These are phyloP conservation scores for Poronia punctata DNA, from an alignment of 495 filamentous ascomycete genomes.

Conservation along the genomic window DNA sequence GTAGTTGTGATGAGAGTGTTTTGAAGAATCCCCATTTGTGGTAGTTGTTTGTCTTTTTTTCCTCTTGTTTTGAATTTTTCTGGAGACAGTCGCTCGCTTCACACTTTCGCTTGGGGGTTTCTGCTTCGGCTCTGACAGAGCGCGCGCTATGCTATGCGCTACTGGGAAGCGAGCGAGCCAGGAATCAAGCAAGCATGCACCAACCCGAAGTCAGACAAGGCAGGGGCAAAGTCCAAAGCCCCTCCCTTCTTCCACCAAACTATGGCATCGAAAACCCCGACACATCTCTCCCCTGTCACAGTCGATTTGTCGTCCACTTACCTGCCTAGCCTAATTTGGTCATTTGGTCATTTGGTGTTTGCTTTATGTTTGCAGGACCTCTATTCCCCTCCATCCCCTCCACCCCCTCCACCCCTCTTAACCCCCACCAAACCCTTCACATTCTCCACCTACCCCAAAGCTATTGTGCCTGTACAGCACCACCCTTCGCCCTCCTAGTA, in stretches of 20 bases:
- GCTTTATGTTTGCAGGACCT: neutral
- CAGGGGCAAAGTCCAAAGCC: neutral
- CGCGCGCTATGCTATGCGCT: slow-evolving; percentile 20
- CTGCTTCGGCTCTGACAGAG: too few species aligned
- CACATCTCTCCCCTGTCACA: neutral
- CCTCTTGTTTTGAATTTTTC: slow-evolving; percentile 18
- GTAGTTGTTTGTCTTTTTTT: slow-evolving; percentile 15
- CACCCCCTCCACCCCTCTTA: neutral
- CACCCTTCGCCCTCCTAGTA: neutral
- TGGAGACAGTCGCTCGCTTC: slow-evolving; percentile 14
- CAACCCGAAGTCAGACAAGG: slow-evolving; percentile 13
- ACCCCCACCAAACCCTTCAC: too few species aligned
- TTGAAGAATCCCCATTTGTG: too few species aligned
- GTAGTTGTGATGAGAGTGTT: slow-evolving; percentile 4
- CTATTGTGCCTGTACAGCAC: neutral
- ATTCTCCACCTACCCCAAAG: too few species aligned
- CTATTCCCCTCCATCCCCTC: slow-evolving; percentile 1
- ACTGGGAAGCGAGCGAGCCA: slow-evolving; percentile 29
- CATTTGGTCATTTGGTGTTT: slow-evolving; percentile 6
- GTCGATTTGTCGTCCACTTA: slow-evolving; percentile 5
- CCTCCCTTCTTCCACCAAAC: too few species aligned
- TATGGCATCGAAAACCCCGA: slow-evolving; percentile 3
- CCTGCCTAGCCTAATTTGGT: slow-evolving; percentile 11
- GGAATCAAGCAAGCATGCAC: slow-evolving; percentile 10
- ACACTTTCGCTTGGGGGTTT: slow-evolving; percentile 16